Conservation (phyloP, 768 basidiomycete genomes). For the Mycena leptocephala region DNA sequence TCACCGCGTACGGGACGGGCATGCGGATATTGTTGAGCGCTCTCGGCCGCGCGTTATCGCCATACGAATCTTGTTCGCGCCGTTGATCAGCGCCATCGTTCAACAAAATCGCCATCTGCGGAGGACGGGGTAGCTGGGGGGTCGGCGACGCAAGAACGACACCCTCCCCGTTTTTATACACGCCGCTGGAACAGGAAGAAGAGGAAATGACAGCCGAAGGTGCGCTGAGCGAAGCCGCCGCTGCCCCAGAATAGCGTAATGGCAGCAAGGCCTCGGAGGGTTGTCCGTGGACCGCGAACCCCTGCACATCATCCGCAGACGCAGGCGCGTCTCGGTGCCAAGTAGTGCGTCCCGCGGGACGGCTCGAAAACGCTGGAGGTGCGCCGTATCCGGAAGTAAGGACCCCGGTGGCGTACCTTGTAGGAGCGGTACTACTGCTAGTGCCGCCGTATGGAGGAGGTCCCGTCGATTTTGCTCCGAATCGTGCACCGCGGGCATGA, state of each 20-base stretch:
- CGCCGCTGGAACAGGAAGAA: slow-evolving; percentile 27
- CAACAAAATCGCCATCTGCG: slow-evolving; percentile 40
- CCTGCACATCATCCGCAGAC: slow-evolving; percentile 27
- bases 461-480: slow-evolving; percentile 19
- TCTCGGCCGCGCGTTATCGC: slow-evolving; percentile 12
- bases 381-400: slow-evolving; percentile 31
- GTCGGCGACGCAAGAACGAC: slow-evolving; percentile 25
- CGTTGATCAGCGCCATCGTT: slow-evolving; percentile 9
- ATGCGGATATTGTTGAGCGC: slow-evolving; percentile 11
- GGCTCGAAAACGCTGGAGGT: slow-evolving; percentile 4
- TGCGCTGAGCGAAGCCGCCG: slow-evolving; percentile 24
- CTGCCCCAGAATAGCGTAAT: slow-evolving; percentile 35
- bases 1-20: slow-evolving; percentile 13
- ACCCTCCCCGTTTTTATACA: slow-evolving; percentile 26
- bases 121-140: slow-evolving; percentile 22
- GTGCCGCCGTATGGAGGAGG: slow-evolving; percentile 16
- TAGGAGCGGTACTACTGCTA: slow-evolving; percentile 18
- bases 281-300: slow-evolving; percentile 33
- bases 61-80: slow-evolving; percentile 5
- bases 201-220: slow-evolving; percentile 24
- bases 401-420: slow-evolving; percentile 32
- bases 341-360: slow-evolving; percentile 21
- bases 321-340: slow-evolving; percentile 24
- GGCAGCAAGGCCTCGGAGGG: slow-evolving; percentile 23
- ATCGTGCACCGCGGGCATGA: slow-evolving; percentile 28